phyloP scores from a whole-genome alignment of 805 yeast species.

The Ogataea angusta region DNA sequence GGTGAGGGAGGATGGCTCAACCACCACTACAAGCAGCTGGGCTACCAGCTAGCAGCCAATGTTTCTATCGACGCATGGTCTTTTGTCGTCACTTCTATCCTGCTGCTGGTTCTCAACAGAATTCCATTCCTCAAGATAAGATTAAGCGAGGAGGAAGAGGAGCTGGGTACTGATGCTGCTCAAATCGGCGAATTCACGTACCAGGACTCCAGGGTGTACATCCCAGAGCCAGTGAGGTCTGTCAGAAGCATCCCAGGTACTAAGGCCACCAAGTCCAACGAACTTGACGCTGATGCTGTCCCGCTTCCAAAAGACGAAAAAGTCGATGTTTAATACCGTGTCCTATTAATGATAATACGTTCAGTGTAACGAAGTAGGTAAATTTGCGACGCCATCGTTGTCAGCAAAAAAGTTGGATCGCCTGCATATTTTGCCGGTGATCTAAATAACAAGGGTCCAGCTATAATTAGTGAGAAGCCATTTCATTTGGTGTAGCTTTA shows the following conservation, averaged over 20 bases:
- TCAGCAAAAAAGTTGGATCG: too few species aligned
- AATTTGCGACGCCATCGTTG: too few species aligned
- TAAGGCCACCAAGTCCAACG: constrained; percentile 16
- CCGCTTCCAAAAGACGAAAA: constrained; percentile 31
- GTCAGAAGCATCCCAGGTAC: constrained; percentile 29
- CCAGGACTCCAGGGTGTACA: constrained; percentile 60
- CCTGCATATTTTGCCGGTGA: too few species aligned
- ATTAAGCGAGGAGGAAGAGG: constrained; percentile 82
- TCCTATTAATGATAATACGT: too few species aligned
- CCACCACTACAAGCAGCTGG: constrained; percentile 78
- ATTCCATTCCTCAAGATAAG: constrained; percentile 81
- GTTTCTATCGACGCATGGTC: constrained; percentile 73
- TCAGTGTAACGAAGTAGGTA: too few species aligned
- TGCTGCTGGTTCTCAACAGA: constrained; percentile 64
- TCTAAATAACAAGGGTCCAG: too few species aligned
- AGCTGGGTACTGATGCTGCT: constrained; percentile 80
- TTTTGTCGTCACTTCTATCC: constrained; percentile 64
- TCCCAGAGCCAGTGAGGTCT: constrained; percentile 78
- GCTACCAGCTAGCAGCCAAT: constrained; percentile 82
- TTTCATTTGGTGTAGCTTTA: too few species aligned
- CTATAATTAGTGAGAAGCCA: too few species aligned
- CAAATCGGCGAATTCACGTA: constrained; percentile 90
- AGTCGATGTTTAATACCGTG: constrained; percentile 12
- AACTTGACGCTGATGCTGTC: constrained; percentile 27
- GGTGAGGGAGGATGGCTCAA: constrained; percentile 87